Percentiles rank a stretch among this genome's conserved stretches.
phyloP scores from a whole-genome alignment of 176 grass and related monocot genomes.

The Hyparrhenia diplandra region DNA sequence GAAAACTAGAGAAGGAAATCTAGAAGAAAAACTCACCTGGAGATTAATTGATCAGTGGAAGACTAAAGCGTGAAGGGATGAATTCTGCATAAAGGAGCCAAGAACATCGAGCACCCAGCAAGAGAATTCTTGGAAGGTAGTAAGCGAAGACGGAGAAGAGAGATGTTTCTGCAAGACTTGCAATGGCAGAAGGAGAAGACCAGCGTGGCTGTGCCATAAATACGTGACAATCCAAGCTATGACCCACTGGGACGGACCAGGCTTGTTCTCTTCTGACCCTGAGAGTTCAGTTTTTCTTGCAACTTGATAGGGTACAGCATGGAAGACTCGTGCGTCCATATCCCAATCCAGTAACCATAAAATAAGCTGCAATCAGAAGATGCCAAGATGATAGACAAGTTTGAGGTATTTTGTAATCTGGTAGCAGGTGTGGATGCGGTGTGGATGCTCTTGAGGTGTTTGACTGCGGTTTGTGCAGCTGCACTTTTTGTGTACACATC shows the following conservation, averaged over 20 bases:
- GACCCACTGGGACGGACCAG: conserved; percentile 26
- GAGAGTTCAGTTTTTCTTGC: conserved; percentile 19
- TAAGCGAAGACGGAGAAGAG: not conserved
- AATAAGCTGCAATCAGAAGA: not conserved
- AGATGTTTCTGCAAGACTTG: not conserved
- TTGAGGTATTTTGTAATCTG: not conserved
- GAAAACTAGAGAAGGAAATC: conserved; percentile 3
- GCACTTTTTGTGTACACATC: conserved; percentile 1
- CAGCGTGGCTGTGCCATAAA: not conserved
- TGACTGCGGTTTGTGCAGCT: not conserved
- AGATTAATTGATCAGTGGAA: not conserved
- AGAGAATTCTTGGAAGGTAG: not conserved
- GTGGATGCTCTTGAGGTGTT: conserved; percentile 5
- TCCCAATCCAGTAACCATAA: not conserved
- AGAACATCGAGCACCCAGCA: not conserved
- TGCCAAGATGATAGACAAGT: not conserved
- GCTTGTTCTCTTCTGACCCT: conserved; percentile 17
- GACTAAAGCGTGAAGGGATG: not conserved
- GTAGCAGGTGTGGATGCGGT: not conserved
- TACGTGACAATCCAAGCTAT: conserved; percentile 5
- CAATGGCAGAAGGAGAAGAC: conserved; percentile 9
- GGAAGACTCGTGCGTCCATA: not conserved
- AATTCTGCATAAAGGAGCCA: not conserved
- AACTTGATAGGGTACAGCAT: not conserved
- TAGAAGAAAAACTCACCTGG: not conserved